Base-by-base conservation (phyloP, 2,329 filamentous ascomycete species). In the Ophiocordyceps robertsii region DNA sequence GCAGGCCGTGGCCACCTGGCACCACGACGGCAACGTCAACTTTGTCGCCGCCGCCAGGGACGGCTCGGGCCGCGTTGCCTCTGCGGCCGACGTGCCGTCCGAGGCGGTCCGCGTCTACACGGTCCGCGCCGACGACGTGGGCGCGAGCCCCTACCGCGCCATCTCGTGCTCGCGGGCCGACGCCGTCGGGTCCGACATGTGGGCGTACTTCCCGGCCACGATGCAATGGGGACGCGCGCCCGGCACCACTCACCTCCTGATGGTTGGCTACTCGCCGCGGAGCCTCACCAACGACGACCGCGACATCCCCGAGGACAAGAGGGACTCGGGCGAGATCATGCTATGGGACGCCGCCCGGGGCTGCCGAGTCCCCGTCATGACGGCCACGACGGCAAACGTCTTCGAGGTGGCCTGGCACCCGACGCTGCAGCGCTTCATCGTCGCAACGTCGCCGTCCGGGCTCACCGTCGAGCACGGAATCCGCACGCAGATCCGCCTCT, bases 381-480 rank as follows among this genome's bases (percentile, higher is more conserved):
- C 70, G 3, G 70, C 67, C 2, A 69, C 68, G 1, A 69, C 67
- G 1, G 68, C 75, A 38, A 81, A 82, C 44, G 73, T 80, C 2
- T 82, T 82, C 37, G 77, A 82, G 50, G 72, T 80, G 2, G 61
- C 68, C 0, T 82, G 77, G 77, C 77, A 82, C 51, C 77, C 77
- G 0, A 64, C 53, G 0, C 61, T 71, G 38, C 58, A 63, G 3
- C 62, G 64, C 19, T 81, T 81, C 48, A 60, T 75, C 6, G 74
- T 68, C 4, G 77, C 75, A 2, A 80, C 75, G 0, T 73, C 75
- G 0, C 72, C 73, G 0, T 63, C 60, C 9, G 67, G 67, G 12
- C 56, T 62, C n/a, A 63, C 65, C 30, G 52, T 65, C 4, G 66
- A 72, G 27, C 56, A 66, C 19, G 50, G 62, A 6, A 60, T 71